phyloP scores from a whole-genome alignment of 2,329 filamentous ascomycete species.

The Fusarium decemcellulare region DNA sequence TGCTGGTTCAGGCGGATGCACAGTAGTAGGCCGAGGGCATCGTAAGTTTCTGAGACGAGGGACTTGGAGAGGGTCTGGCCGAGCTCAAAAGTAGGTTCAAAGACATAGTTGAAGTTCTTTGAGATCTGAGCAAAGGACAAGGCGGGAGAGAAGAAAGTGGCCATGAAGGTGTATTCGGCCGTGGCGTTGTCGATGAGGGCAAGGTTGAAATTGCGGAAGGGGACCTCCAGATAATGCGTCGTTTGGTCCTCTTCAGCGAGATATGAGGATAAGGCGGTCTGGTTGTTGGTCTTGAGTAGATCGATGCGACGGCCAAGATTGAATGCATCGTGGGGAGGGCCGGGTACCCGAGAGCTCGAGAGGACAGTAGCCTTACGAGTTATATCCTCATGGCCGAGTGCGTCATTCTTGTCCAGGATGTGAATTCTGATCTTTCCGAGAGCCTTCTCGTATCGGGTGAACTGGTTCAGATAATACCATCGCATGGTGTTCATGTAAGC shows the following conservation, averaged over 20 bases:
- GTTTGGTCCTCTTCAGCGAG: constrained; percentile 91
- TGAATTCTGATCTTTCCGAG: constrained; percentile 90
- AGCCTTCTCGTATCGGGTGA: constrained; percentile 87
- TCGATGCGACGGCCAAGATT: constrained; percentile 90
- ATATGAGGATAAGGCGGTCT: constrained; percentile 86
- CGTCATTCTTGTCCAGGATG: constrained; percentile 84
- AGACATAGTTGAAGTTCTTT: constrained; percentile 88
- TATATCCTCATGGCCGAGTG: constrained; percentile 83
- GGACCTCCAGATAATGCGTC: constrained; percentile 88
- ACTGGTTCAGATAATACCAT: constrained; percentile 97
- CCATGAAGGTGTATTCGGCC: constrained; percentile 94
- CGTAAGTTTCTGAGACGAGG: constrained; percentile 82
- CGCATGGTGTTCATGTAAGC: constrained; percentile 99
- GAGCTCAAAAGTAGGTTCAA: constrained; percentile 89
- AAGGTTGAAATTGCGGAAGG: constrained; percentile 95
- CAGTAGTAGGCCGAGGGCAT: constrained; percentile 89
- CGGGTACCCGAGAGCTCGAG: constrained; percentile 60
- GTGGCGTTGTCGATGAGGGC: constrained; percentile 94
- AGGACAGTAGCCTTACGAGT: constrained; percentile 74
- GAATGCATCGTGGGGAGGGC: constrained; percentile 86
- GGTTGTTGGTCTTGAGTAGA: constrained; percentile 79
- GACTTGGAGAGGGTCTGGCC: constrained; percentile 83
- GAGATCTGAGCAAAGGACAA: constrained; percentile 83
- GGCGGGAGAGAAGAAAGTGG: constrained; percentile 87
- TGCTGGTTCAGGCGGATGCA: constrained; percentile 95